These are phyloP conservation scores for Tubosaeta brunneosetosa DNA, from an alignment of 768 basidiomycete species.

Conservation along the genomic window DNA sequence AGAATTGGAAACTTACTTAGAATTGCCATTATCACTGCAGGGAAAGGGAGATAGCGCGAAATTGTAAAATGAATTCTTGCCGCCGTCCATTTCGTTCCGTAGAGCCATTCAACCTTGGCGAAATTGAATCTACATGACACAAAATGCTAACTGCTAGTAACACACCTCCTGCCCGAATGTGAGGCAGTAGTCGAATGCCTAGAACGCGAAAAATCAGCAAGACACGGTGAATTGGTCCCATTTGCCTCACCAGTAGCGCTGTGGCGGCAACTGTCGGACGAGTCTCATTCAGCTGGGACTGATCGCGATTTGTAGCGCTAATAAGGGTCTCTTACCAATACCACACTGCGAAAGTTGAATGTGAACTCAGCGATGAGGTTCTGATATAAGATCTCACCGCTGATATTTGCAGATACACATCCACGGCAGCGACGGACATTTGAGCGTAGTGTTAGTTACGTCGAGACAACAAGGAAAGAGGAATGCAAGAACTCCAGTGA, in stretches of 20 bases:
- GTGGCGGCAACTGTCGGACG: conserved; percentile 6
- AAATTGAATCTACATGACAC: not conserved
- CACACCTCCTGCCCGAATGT: conserved; percentile 12
- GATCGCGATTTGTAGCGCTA: not conserved
- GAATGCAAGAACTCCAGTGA: not conserved
- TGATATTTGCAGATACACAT: not conserved
- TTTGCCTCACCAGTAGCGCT: conserved; percentile 10
- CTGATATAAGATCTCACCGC: not conserved
- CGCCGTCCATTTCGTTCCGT: conserved; percentile 13
- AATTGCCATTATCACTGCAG: conserved; percentile 12
- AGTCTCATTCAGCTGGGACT: not conserved
- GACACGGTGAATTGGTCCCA: not conserved
- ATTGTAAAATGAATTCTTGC: conserved; percentile 15
- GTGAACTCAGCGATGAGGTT: not conserved
- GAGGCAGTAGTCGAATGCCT: conserved; percentile 17
- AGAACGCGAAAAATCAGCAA: not conserved
- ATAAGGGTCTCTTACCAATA: not conserved
- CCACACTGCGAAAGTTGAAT: not conserved
- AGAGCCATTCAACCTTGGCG: conserved; percentile 15
- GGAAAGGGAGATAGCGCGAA: conserved; percentile 22
- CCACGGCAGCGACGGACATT: not conserved
- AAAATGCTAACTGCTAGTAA: not conserved
- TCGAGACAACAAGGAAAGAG: not conserved
- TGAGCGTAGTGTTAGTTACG: not conserved
- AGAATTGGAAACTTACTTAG: conserved; percentile 1